phyloP scores from a whole-genome alignment of 495 filamentous ascomycete species.

The Peziza echinospora region DNA sequence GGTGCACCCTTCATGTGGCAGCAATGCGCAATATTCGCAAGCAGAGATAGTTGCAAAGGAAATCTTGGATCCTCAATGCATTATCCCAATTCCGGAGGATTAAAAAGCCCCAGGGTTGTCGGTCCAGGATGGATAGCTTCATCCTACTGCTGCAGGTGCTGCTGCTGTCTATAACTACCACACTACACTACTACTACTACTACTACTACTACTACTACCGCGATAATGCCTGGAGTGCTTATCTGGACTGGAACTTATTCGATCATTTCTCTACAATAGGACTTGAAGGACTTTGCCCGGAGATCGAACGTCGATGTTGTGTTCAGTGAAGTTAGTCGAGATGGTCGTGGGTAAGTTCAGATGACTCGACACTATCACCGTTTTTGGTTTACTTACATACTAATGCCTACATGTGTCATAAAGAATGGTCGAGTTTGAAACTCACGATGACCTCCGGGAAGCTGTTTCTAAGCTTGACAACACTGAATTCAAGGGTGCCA shows the following conservation, averaged over 20 bases:
- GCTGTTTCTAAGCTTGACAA: constrained; percentile 85
- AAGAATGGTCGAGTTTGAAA: constrained; percentile 98
- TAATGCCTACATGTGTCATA: constrained; percentile 7
- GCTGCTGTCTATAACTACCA: background rate
- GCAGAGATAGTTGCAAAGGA: background rate
- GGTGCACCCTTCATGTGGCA: background rate
- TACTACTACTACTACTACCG: too few relatives aligned
- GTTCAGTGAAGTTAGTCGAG: constrained; percentile 83
- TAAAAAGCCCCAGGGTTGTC: too few relatives aligned
- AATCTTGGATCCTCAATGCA: too few relatives aligned
- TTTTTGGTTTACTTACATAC: background rate
- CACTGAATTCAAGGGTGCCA: constrained; percentile 70
- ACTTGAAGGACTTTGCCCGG: constrained; percentile 98
- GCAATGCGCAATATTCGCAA: background rate
- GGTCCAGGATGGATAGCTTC: too few relatives aligned
- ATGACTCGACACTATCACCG: too few relatives aligned
- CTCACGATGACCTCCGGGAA: constrained; percentile 62
- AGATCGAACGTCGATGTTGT: constrained; percentile 93
- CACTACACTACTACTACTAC: too few relatives aligned
- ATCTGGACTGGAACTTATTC: constrained; percentile 37
- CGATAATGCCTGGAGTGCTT: constrained; percentile 11
- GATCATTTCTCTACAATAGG: constrained; percentile 43
- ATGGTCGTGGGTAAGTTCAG: constrained; percentile 80
- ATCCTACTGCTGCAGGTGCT: too few relatives aligned
- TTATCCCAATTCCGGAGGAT: too few relatives aligned